Evolutionary conservation across 352 stramenopile species (phyloP), one percentile per base, ranked within the genome.

Genomic region (Phytopythium kandeliae): DNA sequence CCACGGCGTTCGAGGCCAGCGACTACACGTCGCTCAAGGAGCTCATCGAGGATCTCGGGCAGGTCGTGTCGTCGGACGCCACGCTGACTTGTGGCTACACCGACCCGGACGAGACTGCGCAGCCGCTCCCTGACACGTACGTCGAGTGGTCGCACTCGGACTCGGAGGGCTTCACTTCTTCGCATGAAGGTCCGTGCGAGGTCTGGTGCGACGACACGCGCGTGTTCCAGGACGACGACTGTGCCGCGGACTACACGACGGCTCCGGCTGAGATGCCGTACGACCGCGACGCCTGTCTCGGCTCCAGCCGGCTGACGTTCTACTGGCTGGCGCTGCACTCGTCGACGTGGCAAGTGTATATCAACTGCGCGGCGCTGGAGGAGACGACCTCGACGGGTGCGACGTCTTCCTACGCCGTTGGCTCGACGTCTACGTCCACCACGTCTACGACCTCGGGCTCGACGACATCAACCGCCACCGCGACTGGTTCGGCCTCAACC

Each of bases 251-350:
- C 48, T 63, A 64, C 51, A 19, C 53, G 7, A 10, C 31, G 15
- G 38, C 34, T n/a, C 48, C 55, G 1, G 60, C 51, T 30, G 60
- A 62, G 36, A 36, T 73, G 21, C 54, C 60, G 35, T 57, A 61
- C 46, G 55, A 64, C 40, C 52, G 54, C 36, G 24, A 31, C 48
- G 66, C 65, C 50, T 74, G 65, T 36, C 22, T 44, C 2, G 62
- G 62, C 44, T 57, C 63, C 43, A 62, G 50, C 28, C 42, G 55
- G 24, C 45, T 71, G 13, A 54, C 57, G 37, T 49, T 56, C 4
- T 34, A 63, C 16, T 74, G 65, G 65, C 50, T 70, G 16, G 65
- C 65, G 24, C 51, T 74, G 44, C 65, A 74, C 40, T 50, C 62
- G 17, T 22, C 51, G 0, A n/a, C 45, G 1, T 74, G 62, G 65